Base-by-base conservation (phyloP, 1,284 basidiomycete species). In the Leccinum pachyderme region DNA sequence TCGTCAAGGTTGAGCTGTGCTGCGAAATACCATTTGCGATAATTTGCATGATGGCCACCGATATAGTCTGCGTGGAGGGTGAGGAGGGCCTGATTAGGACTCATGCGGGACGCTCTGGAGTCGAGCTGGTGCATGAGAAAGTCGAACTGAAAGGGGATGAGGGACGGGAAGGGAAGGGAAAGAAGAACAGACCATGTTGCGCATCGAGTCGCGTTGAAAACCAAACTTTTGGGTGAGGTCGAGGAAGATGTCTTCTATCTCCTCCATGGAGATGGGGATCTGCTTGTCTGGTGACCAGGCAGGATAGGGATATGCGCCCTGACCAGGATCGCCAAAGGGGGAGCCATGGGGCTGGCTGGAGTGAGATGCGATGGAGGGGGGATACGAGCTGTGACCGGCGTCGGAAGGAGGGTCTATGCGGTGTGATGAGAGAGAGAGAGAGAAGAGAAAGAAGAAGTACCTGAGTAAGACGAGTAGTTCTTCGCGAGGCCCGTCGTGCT, bases 141-240 rank as follows among this genome's bases (percentile, higher is more conserved):
- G 74, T 99, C 96, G 74, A 95, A 99, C 92, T 90, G 63, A 32
- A 44, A 35, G 50, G 32, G 46, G 33, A 47, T 59, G 57, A 59
- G 53, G 41, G 46, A 41, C 0, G 32, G 6, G 35, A 37, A 12
- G 47, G 31, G n/a, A 49, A n/a, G 12, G 7, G 18, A 22, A 39
- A 15, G 31, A 18, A 35, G 45, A 41, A 53, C 84, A 52, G 63
- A 91, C 91, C 91, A 89, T 94, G 79, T 89, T 95, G 49, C 89
- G 78, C 89, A 91, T 91, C 11, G 87, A 89, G 72, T 96, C 94
- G 58, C 90, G 81, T 75, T 95, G 96, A 73, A 99, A 99, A 62
- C 96, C 97, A 74, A 99, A 99, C 77, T 99, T 99, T 81, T 98
- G 95, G 33, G 95, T 90, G 22, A 99, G 81, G 76, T 99, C 97